Conservation (phyloP, 148 eudicot genomes). For the Oxyria digyna region DNA sequence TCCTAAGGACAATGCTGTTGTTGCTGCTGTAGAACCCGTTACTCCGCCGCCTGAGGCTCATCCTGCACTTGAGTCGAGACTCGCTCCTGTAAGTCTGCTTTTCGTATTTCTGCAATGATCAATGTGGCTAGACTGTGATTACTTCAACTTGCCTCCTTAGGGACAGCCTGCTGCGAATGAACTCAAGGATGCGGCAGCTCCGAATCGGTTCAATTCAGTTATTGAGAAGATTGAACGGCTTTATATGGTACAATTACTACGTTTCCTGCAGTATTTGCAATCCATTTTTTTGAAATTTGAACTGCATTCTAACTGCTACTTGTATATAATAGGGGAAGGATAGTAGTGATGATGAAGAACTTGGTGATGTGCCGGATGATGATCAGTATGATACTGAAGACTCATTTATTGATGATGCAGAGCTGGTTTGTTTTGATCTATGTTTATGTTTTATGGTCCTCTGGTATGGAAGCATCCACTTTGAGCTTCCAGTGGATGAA, state of each 20-base stretch:
- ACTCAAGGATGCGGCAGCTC: conserved; percentile 43
- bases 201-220: conserved; percentile 73
- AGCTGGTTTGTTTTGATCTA: conserved; percentile 51
- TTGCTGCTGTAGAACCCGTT: no score
- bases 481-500: neutral
- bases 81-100: conserved; percentile 6
- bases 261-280: neutral
- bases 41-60: neutral
- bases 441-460: neutral
- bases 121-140: neutral
- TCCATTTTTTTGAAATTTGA: neutral
- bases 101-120: neutral
- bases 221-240: conserved; percentile 93
- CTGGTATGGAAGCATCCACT: neutral
- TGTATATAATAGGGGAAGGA: conserved; percentile 49
- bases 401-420: conserved; percentile 94
- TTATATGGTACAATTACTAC: conserved; percentile 50
- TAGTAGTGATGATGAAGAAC: conserved; percentile 94
- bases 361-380: conserved; percentile 76
- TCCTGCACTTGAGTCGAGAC: conserved; percentile 5
- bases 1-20: neutral
- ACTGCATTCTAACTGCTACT: conserved; percentile 1
- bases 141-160: conserved; percentile 16
- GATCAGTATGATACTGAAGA: conserved; percentile 99
- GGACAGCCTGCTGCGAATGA: conserved; percentile 53